Conservation (phyloP, 2,329 filamentous ascomycete species). For the Pseudocercospora crystallina region DNA sequence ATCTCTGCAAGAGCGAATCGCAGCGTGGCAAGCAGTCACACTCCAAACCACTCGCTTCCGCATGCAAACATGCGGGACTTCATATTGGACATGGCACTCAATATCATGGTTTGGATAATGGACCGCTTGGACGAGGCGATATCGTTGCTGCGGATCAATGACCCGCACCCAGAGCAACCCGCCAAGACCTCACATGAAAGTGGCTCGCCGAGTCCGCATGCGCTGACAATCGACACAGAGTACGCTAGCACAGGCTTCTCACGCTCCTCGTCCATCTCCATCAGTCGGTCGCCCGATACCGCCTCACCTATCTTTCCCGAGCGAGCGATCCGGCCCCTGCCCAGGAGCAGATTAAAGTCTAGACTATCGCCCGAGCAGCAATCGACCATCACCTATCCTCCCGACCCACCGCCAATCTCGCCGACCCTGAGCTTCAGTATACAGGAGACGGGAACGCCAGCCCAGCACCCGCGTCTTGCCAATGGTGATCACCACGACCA, state of each 20-base stretch:
- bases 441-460: constrained; percentile 23
- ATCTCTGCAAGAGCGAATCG: no score
- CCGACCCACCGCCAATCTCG: constrained; percentile 66
- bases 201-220: background rate
- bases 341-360: constrained; percentile 83
- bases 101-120: no score
- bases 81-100: no score
- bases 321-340: constrained; percentile 87
- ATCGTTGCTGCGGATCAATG: no score
- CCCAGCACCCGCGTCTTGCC: constrained; percentile 23
- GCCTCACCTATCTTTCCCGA: constrained; percentile 80
- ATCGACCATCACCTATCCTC: constrained; percentile 78
- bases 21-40: no score
- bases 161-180: no score
- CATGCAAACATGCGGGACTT: no score
- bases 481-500: constrained; percentile 25
- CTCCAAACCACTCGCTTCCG: no score
- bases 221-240: constrained; percentile 20
- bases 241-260: constrained; percentile 26
- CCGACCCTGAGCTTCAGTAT: constrained; percentile 38
- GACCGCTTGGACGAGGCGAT: no score
- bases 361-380: constrained; percentile 82
- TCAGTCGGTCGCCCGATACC: constrained; percentile 57
- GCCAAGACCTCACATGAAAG: no score
- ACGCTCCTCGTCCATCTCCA: constrained; percentile 28